Percentiles rank a stretch among this genome's conserved stretches.
Conservation (phyloP, 495 filamentous ascomycete species). For the Saxophila tyrrhenica region DNA sequence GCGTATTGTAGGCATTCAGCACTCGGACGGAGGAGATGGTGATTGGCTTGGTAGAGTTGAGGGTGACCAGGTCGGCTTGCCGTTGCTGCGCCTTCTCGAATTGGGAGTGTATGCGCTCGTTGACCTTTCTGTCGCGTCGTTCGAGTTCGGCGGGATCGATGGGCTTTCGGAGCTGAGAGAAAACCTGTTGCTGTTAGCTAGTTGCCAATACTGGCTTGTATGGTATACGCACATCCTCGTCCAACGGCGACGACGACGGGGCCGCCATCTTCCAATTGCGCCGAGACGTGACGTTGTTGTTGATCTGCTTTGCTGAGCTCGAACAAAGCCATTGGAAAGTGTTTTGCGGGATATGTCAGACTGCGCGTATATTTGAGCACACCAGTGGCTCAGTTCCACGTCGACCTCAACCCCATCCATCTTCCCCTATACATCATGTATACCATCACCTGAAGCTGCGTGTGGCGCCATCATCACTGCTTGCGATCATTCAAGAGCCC, state of each 20-base stretch:
- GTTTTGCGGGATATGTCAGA: background rate
- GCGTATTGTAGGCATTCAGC: conserved; percentile 64
- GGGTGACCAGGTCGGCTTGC: conserved; percentile 54
- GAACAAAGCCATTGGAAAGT: background rate
- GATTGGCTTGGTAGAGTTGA: conserved; percentile 66
- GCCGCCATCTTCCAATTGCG: background rate
- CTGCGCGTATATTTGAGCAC: background rate
- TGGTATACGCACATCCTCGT: conserved; percentile 25
- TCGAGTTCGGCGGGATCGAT: conserved; percentile 49
- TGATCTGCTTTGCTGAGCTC: too few relatives aligned
- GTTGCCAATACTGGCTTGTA: background rate
- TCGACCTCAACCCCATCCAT: background rate
- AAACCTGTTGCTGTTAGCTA: conserved; percentile 39
- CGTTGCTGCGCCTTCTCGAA: conserved; percentile 55
- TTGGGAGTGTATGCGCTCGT: conserved; percentile 50
- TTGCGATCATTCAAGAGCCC: too few relatives aligned
- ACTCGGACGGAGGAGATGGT: conserved; percentile 74
- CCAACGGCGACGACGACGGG: conserved; percentile 27
- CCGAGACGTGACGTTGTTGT: too few relatives aligned
- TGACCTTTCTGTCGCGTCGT: conserved; percentile 50
- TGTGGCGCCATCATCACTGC: too few relatives aligned
- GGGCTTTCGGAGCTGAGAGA: conserved; percentile 51
- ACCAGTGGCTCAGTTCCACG: background rate
- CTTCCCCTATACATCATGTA: too few relatives aligned
- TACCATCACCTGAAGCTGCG: too few relatives aligned